Percentiles rank a stretch among this genome's conserved stretches.
Conservation (phyloP, 768 basidiomycete genomes). For the Boletus vinaceobasis region DNA sequence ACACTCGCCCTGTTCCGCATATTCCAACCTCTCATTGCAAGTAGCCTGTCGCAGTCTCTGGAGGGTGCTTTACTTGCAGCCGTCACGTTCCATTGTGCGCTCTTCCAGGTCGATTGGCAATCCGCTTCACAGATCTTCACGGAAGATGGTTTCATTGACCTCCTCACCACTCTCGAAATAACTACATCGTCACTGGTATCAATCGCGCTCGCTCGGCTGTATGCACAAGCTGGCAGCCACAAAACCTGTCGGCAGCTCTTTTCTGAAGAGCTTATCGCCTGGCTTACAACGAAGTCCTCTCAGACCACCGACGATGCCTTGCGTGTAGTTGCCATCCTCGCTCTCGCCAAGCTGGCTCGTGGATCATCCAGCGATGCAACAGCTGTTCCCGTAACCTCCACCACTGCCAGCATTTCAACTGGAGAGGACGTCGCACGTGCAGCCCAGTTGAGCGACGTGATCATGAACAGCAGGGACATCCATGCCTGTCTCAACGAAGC, state of each 20-base stretch:
- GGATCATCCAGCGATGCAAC: conserved; percentile 47
- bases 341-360: conserved; percentile 73
- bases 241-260: conserved; percentile 66
- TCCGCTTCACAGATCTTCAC: conserved; percentile 63
- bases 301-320: conserved; percentile 44
- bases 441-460: conserved; percentile 53
- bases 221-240: conserved; percentile 74
- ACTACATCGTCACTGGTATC: conserved; percentile 46
- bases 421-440: conserved; percentile 46
- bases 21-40: conserved; percentile 49
- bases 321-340: conserved; percentile 64
- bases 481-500: conserved; percentile 53
- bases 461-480: conserved; percentile 39
- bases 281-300: conserved; percentile 62
- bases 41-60: conserved; percentile 52
- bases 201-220: conserved; percentile 64
- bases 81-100: conserved; percentile 66
- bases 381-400: conserved; percentile 12
- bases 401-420: conserved; percentile 2
- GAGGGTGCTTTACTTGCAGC: conserved; percentile 52
- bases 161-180: conserved; percentile 65
- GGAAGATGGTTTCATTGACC: conserved; percentile 59
- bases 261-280: conserved; percentile 51
- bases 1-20: conserved; percentile 48
- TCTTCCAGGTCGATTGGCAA: conserved; percentile 80